phyloP scores from a whole-genome alignment of 345 rosid species.

The Moricandia moricandioides region DNA sequence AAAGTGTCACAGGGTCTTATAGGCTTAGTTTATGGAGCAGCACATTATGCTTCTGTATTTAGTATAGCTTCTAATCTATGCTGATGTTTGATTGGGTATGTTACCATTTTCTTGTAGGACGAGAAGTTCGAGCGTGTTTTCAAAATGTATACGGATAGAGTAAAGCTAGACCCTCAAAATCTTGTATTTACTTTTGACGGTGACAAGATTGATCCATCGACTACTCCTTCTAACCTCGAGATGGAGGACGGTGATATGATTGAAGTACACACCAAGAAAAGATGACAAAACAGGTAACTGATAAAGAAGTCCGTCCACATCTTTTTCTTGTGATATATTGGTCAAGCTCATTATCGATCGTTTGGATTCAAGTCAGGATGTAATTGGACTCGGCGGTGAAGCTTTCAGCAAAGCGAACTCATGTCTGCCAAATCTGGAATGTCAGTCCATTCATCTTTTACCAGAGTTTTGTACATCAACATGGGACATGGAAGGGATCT shows the following conservation, averaged over 20 bases:
- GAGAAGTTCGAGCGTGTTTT: conserved; percentile 77
- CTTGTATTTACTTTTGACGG: conserved; percentile 81
- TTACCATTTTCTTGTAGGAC: conserved; percentile 52
- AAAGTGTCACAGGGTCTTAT: background rate
- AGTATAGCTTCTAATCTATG: background rate
- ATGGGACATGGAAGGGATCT: conserved; percentile 15
- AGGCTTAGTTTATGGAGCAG: background rate
- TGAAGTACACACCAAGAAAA: conserved; percentile 63
- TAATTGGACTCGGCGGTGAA: background rate
- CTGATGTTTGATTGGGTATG: conserved; percentile 6
- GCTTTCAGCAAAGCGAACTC: background rate
- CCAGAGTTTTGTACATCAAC: conserved; percentile 24
- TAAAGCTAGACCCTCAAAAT: conserved; percentile 43
- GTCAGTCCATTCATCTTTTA: background rate
- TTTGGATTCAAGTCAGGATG: conserved; percentile 8
- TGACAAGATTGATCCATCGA: conserved; percentile 58
- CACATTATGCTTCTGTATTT: background rate
- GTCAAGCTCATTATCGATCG: background rate
- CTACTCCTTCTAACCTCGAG: conserved; percentile 70
- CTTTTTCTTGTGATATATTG: background rate
- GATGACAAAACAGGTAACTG: conserved; percentile 40
- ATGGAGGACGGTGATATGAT: conserved; percentile 94
- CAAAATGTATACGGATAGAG: conserved; percentile 69
- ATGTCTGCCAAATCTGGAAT: conserved; percentile 8
- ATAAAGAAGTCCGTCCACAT: background rate